phyloP scores from a whole-genome alignment of 768 basidiomycete genomes.

The Amanita subjunquillea region DNA sequence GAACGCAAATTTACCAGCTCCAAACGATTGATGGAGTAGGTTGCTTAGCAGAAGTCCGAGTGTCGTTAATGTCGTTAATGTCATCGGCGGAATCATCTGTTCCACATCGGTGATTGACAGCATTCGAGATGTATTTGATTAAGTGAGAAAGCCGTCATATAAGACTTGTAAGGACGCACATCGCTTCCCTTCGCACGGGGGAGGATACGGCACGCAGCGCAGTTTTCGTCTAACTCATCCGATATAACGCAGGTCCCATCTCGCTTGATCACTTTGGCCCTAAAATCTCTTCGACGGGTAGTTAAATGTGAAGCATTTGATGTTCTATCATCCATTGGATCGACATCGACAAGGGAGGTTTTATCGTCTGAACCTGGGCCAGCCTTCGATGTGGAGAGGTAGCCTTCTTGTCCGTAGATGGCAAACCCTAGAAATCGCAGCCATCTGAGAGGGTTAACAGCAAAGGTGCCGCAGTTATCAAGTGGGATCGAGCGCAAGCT shows the following conservation, averaged over 20 bases:
- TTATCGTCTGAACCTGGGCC: conserved; percentile 5
- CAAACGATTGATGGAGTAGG: no score
- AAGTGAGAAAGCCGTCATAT: not conserved
- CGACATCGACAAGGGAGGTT: conserved; percentile 5
- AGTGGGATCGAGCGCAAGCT: not conserved
- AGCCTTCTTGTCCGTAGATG: conserved; percentile 10
- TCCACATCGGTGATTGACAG: no score
- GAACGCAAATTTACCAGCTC: no score
- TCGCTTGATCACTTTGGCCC: not conserved
- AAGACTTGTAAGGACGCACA: conserved; percentile 2
- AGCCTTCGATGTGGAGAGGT: not conserved
- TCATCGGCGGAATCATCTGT: no score
- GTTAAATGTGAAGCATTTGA: not conserved
- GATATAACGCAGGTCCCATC: conserved; percentile 7
- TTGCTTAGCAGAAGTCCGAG: no score
- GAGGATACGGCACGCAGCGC: conserved; percentile 7
- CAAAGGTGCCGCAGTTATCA: conserved; percentile 1
- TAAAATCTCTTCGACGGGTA: conserved; percentile 2
- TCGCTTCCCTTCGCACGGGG: not conserved
- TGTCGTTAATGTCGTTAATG: no score
- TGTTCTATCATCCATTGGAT: conserved; percentile 7
- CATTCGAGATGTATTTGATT: conserved; percentile 4
- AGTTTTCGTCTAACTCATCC: not conserved
- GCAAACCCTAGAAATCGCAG: conserved; percentile 6
- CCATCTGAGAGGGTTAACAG: conserved; percentile 5